Evolutionary conservation across 495 filamentous ascomycete species (phyloP).

Genomic region (Penicillium egyptiacum): DNA sequence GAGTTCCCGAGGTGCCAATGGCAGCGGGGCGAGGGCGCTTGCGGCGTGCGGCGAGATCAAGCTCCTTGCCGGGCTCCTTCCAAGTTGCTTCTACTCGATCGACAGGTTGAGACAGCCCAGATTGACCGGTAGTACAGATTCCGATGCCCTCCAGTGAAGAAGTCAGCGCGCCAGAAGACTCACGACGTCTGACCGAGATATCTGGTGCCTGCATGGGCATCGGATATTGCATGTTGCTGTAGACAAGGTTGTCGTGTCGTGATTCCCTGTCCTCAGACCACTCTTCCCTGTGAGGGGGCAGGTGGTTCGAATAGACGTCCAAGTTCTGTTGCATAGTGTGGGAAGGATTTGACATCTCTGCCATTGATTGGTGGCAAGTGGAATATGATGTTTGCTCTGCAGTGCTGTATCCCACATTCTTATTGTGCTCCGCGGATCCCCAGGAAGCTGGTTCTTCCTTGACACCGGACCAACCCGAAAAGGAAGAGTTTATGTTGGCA

Average conservation of each 20-base stretch:
- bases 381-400: slow-evolving; percentile 19
- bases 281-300: slow-evolving; percentile 25
- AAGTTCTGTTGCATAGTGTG: slow-evolving; percentile 21
- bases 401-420: slow-evolving; percentile 27
- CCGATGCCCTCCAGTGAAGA: slow-evolving; percentile 43
- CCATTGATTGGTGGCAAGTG: slow-evolving; percentile 26
- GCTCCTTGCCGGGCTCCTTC: slow-evolving; percentile 46
- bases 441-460: slow-evolving; percentile 36
- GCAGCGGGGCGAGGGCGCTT: slow-evolving; percentile 56
- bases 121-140: slow-evolving; percentile 31
- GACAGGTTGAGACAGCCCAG: slow-evolving; percentile 29
- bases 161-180: slow-evolving; percentile 45
- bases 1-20: slow-evolving; percentile 46
- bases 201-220: slow-evolving; percentile 37
- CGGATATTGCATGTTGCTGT: slow-evolving; percentile 37
- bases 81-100: slow-evolving; percentile 28
- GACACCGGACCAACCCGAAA: slow-evolving; percentile 36
- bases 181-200: slow-evolving; percentile 35
- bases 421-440: slow-evolving; percentile 31
- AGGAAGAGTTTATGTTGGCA: slow-evolving; percentile 24
- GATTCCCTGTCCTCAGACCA: slow-evolving; percentile 32
- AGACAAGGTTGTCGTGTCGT: slow-evolving; percentile 30
- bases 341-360: slow-evolving; percentile 22
- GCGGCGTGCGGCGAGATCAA: slow-evolving; percentile 54
- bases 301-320: slow-evolving; percentile 24